Evolutionary conservation across 306 rosid genomes (phyloP).

Genomic region (Acacia confusa): DNA sequence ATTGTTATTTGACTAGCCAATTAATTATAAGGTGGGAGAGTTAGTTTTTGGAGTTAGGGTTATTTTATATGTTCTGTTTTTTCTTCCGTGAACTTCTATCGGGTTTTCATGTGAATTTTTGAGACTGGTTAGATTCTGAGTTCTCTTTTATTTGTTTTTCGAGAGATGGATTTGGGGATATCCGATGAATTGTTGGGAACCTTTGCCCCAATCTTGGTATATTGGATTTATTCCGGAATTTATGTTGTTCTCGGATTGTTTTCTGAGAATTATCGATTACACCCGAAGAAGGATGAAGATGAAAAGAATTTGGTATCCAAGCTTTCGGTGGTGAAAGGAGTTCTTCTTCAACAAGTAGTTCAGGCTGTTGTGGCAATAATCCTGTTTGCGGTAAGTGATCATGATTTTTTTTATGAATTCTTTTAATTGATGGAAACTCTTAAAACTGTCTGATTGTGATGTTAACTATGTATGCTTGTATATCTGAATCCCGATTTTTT

Average conservation of each 20-base stretch:
- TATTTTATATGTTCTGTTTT: background rate
- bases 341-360: slow-evolving; percentile 77
- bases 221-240: slow-evolving; percentile 87
- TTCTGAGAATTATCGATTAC: slow-evolving; percentile 72
- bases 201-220: slow-evolving; percentile 73
- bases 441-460: background rate
- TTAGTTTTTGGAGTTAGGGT: slow-evolving; percentile 4
- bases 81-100: background rate
- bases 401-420: background rate
- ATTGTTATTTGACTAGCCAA: background rate
- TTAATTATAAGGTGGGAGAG: background rate
- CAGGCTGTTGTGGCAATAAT: slow-evolving; percentile 84
- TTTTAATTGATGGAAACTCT: background rate
- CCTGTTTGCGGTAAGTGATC: slow-evolving; percentile 64
- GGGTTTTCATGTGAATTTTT: slow-evolving; percentile 10
- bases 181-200: slow-evolving; percentile 91
- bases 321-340: slow-evolving; percentile 75
- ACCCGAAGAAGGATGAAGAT: slow-evolving; percentile 75
- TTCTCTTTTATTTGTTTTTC: background rate
- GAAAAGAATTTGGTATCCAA: slow-evolving; percentile 95
- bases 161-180: slow-evolving; percentile 65
- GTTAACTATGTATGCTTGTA: background rate
- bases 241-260: slow-evolving; percentile 61
- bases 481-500: background rate
- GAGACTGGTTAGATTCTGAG: slow-evolving; percentile 9